Conservation (phyloP, 306 rosid genomes). For the Glycine latifolia region DNA sequence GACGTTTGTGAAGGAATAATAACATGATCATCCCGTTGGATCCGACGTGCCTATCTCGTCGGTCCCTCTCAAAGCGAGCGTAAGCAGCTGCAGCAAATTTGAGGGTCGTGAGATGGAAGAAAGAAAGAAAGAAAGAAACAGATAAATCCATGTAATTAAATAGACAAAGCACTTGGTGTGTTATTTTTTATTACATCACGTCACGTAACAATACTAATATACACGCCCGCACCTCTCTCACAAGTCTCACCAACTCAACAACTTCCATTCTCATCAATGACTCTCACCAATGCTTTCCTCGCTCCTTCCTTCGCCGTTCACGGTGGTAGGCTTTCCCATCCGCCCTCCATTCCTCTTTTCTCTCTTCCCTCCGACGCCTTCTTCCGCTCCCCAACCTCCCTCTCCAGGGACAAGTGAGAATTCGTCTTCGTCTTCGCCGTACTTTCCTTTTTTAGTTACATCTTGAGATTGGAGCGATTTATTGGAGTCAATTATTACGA, state of each 20-base stretch:
- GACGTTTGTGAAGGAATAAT: too few relatives aligned
- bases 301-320: constrained; percentile 56
- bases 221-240: too few relatives aligned
- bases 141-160: background rate
- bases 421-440: background rate
- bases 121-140: too few relatives aligned
- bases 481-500: too few relatives aligned
- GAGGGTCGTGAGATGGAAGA: too few relatives aligned
- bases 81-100: background rate
- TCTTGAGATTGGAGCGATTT: background rate
- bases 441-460: background rate
- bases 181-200: background rate
- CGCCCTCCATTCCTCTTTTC: constrained; percentile 45
- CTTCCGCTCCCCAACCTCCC: constrained; percentile 34
- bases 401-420: constrained; percentile 52
- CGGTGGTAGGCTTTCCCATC: constrained; percentile 49
- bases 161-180: background rate
- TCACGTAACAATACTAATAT: background rate
- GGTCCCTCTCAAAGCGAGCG: background rate
- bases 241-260: background rate
- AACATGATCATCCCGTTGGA: too few relatives aligned
- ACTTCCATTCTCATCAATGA: constrained; percentile 43
- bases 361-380: constrained; percentile 44
- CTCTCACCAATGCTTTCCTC: constrained; percentile 58
- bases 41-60: too few relatives aligned